Percentiles rank a stretch among this genome's conserved stretches.
These are phyloP conservation scores for Serendipita sp. DNA, from an alignment of 768 basidiomycete species.

Conservation along the genomic window DNA sequence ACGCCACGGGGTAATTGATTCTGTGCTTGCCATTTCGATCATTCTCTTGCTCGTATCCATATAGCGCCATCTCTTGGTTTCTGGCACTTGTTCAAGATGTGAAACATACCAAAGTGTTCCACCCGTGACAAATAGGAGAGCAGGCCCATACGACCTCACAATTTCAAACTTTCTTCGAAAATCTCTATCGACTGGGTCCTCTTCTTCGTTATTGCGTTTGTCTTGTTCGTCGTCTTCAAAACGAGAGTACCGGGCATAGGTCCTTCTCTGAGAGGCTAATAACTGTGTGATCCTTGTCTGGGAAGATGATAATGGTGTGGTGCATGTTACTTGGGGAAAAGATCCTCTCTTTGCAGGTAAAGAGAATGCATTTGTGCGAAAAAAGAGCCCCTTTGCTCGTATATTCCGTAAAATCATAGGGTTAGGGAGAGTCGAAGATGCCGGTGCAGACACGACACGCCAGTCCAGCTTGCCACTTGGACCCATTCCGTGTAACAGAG, in stretches of 20 bases:
- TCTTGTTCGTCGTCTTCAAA: slow-evolving; percentile 4
- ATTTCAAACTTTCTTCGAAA: neutral
- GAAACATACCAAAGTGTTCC: slow-evolving; percentile 1
- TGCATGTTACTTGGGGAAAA: too few relatives aligned
- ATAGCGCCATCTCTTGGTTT: slow-evolving; percentile 79
- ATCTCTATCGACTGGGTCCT: neutral
- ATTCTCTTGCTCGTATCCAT: slow-evolving; percentile 53
- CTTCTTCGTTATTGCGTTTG: neutral
- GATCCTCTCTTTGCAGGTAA: too few relatives aligned
- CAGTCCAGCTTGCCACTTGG: too few relatives aligned
- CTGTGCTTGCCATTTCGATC: slow-evolving; percentile 36
- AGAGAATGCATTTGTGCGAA: too few relatives aligned
- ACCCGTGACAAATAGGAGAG: neutral
- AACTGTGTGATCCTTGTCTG: neutral
- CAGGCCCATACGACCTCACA: neutral
- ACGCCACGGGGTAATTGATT: neutral
- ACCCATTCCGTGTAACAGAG: too few relatives aligned
- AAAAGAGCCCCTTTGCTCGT: too few relatives aligned
- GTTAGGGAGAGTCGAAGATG: too few relatives aligned
- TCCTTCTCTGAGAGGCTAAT: neutral
- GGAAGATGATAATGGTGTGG: too few relatives aligned
- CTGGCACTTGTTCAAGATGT: slow-evolving; percentile 59
- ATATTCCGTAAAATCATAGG: too few relatives aligned
- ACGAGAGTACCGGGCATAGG: neutral
- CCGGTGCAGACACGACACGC: too few relatives aligned